A percentile compares a stretch with the other conserved stretches of the same genome.
phyloP scores from a whole-genome alignment of 441 rosid genomes.

The Cnidoscolus chayamansa region DNA sequence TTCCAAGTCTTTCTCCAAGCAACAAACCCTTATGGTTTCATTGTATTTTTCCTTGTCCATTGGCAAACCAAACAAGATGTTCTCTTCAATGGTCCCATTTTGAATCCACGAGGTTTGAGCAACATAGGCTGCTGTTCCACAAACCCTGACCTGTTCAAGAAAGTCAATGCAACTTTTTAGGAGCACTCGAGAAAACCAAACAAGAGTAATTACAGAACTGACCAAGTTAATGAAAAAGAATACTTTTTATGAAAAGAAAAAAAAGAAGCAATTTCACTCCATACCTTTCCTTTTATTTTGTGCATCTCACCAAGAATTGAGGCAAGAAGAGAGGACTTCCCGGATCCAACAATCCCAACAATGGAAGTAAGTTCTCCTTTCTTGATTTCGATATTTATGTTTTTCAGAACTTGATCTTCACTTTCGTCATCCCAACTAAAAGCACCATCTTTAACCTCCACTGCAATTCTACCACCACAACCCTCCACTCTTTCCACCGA shows the following conservation, averaged over 20 bases:
- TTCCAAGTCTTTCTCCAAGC: slow-evolving; percentile 78
- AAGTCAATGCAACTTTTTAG: not conserved
- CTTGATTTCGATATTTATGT: slow-evolving; percentile 56
- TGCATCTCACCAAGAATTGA: slow-evolving; percentile 97
- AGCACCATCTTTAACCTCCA: slow-evolving; percentile 61
- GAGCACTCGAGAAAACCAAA: not conserved
- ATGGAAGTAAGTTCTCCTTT: slow-evolving; percentile 83
- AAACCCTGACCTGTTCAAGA: slow-evolving; percentile 56
- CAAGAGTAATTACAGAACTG: too few relatives aligned
- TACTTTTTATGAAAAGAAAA: too few relatives aligned
- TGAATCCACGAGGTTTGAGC: slow-evolving; percentile 98
- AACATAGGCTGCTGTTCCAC: slow-evolving; percentile 81
- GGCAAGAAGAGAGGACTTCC: slow-evolving; percentile 80
- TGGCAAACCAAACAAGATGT: slow-evolving; percentile 78
- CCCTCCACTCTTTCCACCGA: slow-evolving; percentile 59
- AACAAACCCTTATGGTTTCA: slow-evolving; percentile 67
- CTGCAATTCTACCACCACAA: slow-evolving; percentile 53
- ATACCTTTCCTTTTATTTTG: slow-evolving; percentile 67
- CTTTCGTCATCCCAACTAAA: slow-evolving; percentile 87
- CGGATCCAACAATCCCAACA: slow-evolving; percentile 90
- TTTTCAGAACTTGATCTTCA: slow-evolving; percentile 47
- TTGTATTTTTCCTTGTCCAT: slow-evolving; percentile 56
- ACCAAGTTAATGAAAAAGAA: too few relatives aligned
- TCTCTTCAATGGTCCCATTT: slow-evolving; percentile 82
- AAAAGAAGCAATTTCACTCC: not conserved